Percentiles rank a stretch among this genome's conserved stretches.
phyloP scores from a whole-genome alignment of 345 rosid genomes.

The Rhizophora mangle region DNA sequence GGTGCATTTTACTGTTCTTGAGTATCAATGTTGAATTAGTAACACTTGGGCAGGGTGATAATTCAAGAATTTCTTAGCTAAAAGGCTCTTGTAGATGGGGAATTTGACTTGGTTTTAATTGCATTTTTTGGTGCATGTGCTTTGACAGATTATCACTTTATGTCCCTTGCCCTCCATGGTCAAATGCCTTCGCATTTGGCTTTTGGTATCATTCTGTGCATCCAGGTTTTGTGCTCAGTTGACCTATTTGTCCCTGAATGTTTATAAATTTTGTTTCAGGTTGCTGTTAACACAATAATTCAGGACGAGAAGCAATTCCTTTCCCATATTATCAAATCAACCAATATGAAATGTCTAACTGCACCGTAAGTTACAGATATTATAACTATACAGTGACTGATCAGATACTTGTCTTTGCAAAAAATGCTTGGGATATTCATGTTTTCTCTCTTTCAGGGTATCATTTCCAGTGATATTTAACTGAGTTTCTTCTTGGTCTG shows the following conservation, averaged over 20 bases:
- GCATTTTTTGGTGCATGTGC: too few species aligned
- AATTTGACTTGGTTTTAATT: too few species aligned
- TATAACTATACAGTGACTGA: background rate
- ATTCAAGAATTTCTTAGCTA: background rate
- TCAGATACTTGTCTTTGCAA: background rate
- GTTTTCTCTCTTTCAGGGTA: background rate
- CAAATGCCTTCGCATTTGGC: background rate
- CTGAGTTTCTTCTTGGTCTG: constrained; percentile 3
- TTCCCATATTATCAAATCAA: constrained; percentile 63
- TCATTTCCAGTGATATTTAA: background rate
- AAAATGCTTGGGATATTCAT: background rate
- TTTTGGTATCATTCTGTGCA: background rate
- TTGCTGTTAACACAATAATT: constrained; percentile 70
- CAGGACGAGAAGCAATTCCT: constrained; percentile 69
- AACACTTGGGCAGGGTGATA: background rate
- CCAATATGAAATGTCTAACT: constrained; percentile 79
- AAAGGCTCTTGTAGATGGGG: background rate
- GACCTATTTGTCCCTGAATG: background rate
- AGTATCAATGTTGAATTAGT: background rate
- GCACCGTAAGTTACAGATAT: constrained; percentile 53
- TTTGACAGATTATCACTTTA: too few species aligned
- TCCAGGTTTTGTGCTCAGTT: background rate
- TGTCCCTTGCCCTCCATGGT: background rate
- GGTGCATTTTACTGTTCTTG: background rate
- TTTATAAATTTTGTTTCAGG: constrained; percentile 38